Conservation (phyloP, 371 early-diverging fungal species). For the Thermomucor indicae-seudaticae region DNA sequence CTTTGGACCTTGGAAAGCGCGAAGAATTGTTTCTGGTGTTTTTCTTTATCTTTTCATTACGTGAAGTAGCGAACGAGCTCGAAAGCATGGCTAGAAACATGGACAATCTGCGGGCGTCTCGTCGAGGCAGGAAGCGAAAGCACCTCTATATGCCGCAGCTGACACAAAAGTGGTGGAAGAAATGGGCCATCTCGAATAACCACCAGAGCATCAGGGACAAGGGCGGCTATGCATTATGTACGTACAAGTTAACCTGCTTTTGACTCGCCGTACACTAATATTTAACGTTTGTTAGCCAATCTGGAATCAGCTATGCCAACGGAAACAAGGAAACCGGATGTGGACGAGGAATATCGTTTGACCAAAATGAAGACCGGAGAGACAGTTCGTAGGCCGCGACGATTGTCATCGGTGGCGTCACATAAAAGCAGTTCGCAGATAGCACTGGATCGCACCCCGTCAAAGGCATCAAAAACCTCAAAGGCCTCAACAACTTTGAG, state of each 20-base stretch:
- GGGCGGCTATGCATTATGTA: constrained; percentile 37
- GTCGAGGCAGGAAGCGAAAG: constrained; percentile 28
- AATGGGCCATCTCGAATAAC: constrained; percentile 43
- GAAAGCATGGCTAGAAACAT: constrained; percentile 32
- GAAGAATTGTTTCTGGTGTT: constrained; percentile 62
- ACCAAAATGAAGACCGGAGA: constrained; percentile 20
- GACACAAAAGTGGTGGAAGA: constrained; percentile 51
- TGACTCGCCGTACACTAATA: background rate
- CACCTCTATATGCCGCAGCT: constrained; percentile 55
- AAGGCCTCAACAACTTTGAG: too few relatives aligned
- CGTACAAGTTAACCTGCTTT: background rate
- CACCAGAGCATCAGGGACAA: constrained; percentile 42
- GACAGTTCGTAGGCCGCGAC: constrained; percentile 9
- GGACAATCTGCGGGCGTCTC: constrained; percentile 33
- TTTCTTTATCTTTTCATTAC: constrained; percentile 58
- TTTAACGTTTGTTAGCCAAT: constrained; percentile 9
- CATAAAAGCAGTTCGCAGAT: constrained; percentile 2
- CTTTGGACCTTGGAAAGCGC: constrained; percentile 49
- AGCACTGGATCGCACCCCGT: background rate
- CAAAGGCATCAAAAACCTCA: background rate
- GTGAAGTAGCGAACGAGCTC: constrained; percentile 54
- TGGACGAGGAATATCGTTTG: constrained; percentile 30
- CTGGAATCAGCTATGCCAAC: constrained; percentile 22
- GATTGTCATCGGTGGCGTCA: constrained; percentile 12
- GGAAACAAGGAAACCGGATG: constrained; percentile 17